Percentiles rank a stretch among this genome's conserved stretches.
These are phyloP conservation scores for Syzygium oleosum DNA, from an alignment of 345 rosid genomes.

Conservation along the genomic window DNA sequence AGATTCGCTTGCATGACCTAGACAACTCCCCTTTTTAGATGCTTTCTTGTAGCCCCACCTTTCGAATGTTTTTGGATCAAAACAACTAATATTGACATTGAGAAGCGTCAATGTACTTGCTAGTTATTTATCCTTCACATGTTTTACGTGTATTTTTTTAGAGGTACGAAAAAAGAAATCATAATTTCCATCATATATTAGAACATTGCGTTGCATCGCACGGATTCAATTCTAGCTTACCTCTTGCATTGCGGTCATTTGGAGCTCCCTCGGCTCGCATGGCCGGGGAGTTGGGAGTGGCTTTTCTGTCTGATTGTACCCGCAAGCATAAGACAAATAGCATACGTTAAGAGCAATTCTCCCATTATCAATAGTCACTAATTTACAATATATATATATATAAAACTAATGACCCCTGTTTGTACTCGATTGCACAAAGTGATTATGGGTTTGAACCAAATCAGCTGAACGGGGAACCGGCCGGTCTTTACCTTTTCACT, in stretches of 20 bases:
- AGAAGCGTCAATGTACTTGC: too few species aligned
- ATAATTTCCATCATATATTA: too few species aligned
- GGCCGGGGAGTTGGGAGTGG: not conserved
- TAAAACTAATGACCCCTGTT: not conserved
- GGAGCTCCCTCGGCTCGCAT: not conserved
- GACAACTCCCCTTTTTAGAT: too few species aligned
- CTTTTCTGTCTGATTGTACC: not conserved
- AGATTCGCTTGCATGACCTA: not conserved
- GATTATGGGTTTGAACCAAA: not conserved
- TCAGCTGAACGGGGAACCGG: rapidly evolving
- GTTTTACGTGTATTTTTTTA: too few species aligned
- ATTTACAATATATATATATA: not conserved
- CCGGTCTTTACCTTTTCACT: not conserved
- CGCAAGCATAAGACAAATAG: not conserved
- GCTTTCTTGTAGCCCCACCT: too few species aligned
- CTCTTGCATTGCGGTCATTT: not conserved
- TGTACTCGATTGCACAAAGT: not conserved
- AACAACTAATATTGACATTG: too few species aligned
- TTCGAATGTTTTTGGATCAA: too few species aligned
- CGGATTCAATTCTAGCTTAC: not conserved
- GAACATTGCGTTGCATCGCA: too few species aligned
- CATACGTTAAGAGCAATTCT: not conserved
- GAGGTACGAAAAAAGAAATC: not conserved
- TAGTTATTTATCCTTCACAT: not conserved
- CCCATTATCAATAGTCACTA: not conserved